Percentiles rank a stretch among this genome's conserved stretches.
phyloP scores from a whole-genome alignment of 2,329 filamentous ascomycete species.

The Penicillium olsonii region DNA sequence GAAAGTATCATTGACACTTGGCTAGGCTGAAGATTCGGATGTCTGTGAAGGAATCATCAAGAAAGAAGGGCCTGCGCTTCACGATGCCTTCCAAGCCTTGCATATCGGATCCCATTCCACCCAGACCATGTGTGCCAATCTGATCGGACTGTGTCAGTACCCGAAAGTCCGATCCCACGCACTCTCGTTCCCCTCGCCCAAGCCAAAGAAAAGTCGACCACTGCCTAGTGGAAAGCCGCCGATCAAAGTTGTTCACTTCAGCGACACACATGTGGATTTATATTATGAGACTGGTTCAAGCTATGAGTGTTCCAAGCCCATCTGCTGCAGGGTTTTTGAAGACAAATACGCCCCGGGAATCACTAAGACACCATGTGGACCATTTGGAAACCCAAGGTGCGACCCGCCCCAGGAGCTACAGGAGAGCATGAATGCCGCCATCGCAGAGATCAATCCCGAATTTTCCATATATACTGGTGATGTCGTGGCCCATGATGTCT shows the following conservation, averaged over 20 bases:
- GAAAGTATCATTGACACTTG: neutral
- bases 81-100: constrained; percentile 52
- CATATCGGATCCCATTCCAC: constrained; percentile 53
- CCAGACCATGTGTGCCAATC: constrained; percentile 53
- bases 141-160: constrained; percentile 57
- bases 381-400: constrained; percentile 56
- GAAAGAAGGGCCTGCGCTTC: constrained; percentile 57
- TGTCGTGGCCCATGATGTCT: constrained; percentile 54
- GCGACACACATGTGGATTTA: constrained; percentile 61
- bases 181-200: constrained; percentile 48
- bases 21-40: constrained; percentile 54
- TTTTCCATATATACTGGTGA: constrained; percentile 64
- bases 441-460: constrained; percentile 46
- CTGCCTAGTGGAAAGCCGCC: constrained; percentile 51
- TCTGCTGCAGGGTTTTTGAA: constrained; percentile 60
- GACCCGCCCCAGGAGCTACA: constrained; percentile 56
- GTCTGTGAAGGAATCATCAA: constrained; percentile 57
- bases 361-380: constrained; percentile 53
- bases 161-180: constrained; percentile 48
- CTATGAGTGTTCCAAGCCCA: constrained; percentile 59
- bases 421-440: constrained; percentile 52
- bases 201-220: constrained; percentile 41
- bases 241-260: constrained; percentile 60
- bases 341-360: constrained; percentile 51
- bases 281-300: constrained; percentile 57